Base-by-base conservation (phyloP, 2,329 filamentous ascomycete genomes). In the Uncinocarpus reesii region DNA sequence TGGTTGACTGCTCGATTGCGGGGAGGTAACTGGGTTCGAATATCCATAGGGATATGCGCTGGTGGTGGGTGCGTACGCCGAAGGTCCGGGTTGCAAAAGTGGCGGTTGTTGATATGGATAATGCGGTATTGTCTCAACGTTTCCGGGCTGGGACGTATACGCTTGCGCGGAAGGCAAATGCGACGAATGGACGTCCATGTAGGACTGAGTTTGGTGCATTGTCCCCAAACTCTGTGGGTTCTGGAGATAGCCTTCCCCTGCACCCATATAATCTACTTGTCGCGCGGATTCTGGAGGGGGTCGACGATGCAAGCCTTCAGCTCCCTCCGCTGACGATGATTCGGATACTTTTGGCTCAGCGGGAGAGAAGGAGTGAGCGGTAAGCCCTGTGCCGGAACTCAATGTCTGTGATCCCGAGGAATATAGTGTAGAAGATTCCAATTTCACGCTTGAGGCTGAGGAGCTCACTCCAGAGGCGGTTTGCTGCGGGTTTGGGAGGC, bases 181-280 rank as follows among this genome's bases (percentile, higher is more conserved):
- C 59, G 76, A 71, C 55, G 78, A 72, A 63, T 82, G 77, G 62
- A 92, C 88, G 66, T 94, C 92, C 81, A 93, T 85, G 59, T 94
- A 90, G 57, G 80, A 75, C 61, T 80, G 78, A 59, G 78, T 77
- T 68, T 84, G 83, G 71, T 94, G 94, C 89, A 95, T 95, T 68
- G 65, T 73, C 61, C 63, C 58, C 52, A 65, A 58, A 46, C 65
- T 62, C 31, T 58, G 61, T n/a, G 63, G 62, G 34, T 57, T 60
- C 24, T 61, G 59, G 56, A 71, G 71, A 55, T 72, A 73, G 29
- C 62, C 58, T 35, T 71, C 65, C 20, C 66, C 61, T 11, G 63
- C 64, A 4, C 60, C 57, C 15, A 64, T 57, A 35, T 65, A 65
- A 47, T 66, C 64, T 44, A 60, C 52, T 28, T 62, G 58, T 20